Conservation (phyloP, 139 green algal genomes). For the Picochlorum sp. region DNA sequence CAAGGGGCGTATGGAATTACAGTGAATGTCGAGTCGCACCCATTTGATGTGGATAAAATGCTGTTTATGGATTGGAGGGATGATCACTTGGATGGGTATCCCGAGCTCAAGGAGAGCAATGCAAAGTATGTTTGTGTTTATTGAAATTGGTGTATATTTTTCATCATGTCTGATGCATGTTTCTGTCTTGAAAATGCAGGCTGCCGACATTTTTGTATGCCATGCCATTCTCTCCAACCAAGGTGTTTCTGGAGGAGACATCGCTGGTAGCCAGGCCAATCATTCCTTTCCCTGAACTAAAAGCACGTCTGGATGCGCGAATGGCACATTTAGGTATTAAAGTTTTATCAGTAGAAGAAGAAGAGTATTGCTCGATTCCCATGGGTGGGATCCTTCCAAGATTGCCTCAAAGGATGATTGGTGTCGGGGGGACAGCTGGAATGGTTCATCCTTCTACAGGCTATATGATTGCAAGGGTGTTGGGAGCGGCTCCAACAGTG, state of each 20-base stretch:
- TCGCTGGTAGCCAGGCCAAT: constrained; percentile 85
- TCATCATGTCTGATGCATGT: no score
- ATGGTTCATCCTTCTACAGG: constrained; percentile 91
- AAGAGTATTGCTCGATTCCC: constrained; percentile 98
- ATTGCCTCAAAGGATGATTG: constrained; percentile 89
- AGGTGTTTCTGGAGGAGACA: constrained; percentile 91
- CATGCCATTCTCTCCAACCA: constrained; percentile 92
- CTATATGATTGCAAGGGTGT: constrained; percentile 89
- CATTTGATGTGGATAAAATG: constrained; percentile 89
- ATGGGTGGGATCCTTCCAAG: constrained; percentile 94
- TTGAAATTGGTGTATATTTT: no score
- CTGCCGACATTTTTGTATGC: constrained; percentile 96
- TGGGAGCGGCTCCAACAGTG: constrained; percentile 74
- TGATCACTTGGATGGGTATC: constrained; percentile 58
- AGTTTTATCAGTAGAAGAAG: constrained; percentile 76
- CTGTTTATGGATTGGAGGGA: constrained; percentile 99
- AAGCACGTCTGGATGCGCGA: constrained; percentile 71
- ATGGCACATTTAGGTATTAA: constrained; percentile 73
- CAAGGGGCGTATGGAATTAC: constrained; percentile 95
- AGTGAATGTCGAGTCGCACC: constrained; percentile 57
- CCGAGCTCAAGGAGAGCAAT: constrained; percentile 45
- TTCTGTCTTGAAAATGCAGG: constrained; percentile 6
- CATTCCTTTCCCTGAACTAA: constrained; percentile 83
- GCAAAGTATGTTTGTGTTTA: constrained; percentile 7
- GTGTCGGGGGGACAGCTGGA: constrained; percentile 89